Conservation (phyloP, 2,329 filamentous ascomycete species). For the Magnaporthiopsis incrustans region DNA sequence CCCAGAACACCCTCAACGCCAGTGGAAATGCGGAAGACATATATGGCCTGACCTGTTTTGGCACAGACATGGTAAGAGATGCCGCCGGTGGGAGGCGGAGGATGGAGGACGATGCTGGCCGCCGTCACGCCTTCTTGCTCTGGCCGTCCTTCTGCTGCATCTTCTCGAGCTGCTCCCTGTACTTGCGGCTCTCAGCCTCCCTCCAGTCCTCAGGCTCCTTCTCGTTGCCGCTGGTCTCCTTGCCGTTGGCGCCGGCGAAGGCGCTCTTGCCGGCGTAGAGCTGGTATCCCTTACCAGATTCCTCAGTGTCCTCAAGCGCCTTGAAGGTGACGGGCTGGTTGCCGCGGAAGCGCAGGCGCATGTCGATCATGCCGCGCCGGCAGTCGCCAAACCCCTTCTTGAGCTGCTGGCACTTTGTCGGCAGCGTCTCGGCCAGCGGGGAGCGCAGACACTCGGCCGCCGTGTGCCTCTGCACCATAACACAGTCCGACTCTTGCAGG, state of each 20-base stretch:
- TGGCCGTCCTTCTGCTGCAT: slow-evolving; percentile 13
- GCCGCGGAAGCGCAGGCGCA: slow-evolving; percentile 95
- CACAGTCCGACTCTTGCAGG: slow-evolving; percentile 92
- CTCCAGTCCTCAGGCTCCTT: slow-evolving; percentile 53
- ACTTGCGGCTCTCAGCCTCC: slow-evolving; percentile 57
- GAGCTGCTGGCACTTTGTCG: slow-evolving; percentile 83
- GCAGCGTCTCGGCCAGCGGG: slow-evolving; percentile 74
- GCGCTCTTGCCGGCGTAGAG: slow-evolving; percentile 72
- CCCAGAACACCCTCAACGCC: background rate
- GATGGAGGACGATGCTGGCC: background rate
- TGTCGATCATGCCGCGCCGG: slow-evolving; percentile 93
- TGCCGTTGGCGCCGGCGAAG: slow-evolving; percentile 50
- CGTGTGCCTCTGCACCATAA: slow-evolving; percentile 82
- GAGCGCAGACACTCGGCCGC: slow-evolving; percentile 82
- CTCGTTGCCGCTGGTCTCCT: slow-evolving; percentile 61
- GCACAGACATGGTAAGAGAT: background rate
- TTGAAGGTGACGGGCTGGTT: slow-evolving; percentile 74
- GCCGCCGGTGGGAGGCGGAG: background rate
- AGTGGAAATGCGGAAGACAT: background rate
- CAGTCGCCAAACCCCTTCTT: slow-evolving; percentile 91
- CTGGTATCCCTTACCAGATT: slow-evolving; percentile 52
- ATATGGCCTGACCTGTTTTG: background rate
- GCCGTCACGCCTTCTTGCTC: background rate
- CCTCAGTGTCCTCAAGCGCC: slow-evolving; percentile 52
- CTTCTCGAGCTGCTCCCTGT: slow-evolving; percentile 27